Base-by-base conservation (phyloP, 139 green algal genomes). In the Chlamydomonas incerta region DNA sequence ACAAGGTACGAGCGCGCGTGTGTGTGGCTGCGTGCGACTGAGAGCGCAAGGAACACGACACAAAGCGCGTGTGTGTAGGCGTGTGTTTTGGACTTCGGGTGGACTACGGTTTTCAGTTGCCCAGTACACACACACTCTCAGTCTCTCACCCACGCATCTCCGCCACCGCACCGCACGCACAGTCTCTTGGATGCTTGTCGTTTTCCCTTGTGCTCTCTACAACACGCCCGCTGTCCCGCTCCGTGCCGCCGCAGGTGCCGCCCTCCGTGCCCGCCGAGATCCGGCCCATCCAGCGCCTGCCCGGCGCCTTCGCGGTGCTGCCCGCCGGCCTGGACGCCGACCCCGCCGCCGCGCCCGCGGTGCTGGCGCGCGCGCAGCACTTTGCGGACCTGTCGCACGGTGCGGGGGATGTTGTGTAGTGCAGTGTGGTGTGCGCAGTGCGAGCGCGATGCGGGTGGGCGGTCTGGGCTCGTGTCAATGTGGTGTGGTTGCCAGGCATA, bases 341-440 rank as follows among this genome's bases (percentile, higher is more conserved):
- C 34, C 41, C 41, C 6, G 6, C 5, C 41, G 8, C 6, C 8
- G 80, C 79, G 68, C 80, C 80, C 11, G 34, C 28, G 68, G 68
- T 86, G 34, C 55, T 26, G 21, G 57, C 68, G 41, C 33, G 52
- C 8, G 80, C 80, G 6, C 37, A 18, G 6, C 68, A 86, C 68
- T 70, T 86, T 18, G 80, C 80, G 8, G 65, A 79, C 80, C 80
- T 86, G 55, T 34, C 55, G 18, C 80, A 86, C 68, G 80, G 80
- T 86, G 34, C 9, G 37, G 70, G 8, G 23, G 13, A 26, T 5
- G 21, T 15, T 1, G 34, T 74, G 34, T 2, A 18, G 34, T 0
- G 26, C 0, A 37, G 23, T 33, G 68, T 2, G 28, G 55, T n/a
- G n/a, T n/a, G n/a, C n/a, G n/a, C n/a, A n/a, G 55, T 4, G 55